A percentile compares a stretch with the other conserved stretches of the same genome.
phyloP scores from a whole-genome alignment of 108 stramenopile genomes.

The Cafeteria roenbergensis region DNA sequence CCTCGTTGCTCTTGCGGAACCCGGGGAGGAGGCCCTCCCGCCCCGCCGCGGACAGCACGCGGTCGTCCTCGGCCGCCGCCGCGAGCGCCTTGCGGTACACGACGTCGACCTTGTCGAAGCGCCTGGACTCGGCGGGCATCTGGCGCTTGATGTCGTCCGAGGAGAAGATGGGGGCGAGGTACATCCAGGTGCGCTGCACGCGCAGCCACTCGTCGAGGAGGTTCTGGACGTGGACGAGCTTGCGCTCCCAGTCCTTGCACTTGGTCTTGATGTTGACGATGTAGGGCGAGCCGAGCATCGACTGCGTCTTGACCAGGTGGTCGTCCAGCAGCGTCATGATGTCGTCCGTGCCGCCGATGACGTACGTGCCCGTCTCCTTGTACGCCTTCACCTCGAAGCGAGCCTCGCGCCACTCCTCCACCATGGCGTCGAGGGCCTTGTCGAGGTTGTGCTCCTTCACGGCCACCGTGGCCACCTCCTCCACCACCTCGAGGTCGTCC shows the following conservation, averaged over 20 bases:
- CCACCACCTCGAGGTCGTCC: conserved; percentile 45
- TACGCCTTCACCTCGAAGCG: conserved; percentile 51
- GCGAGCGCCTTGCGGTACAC: conserved; percentile 46
- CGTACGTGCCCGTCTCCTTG: conserved; percentile 48
- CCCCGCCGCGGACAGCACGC: conserved; percentile 43
- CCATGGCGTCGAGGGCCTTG: conserved; percentile 38
- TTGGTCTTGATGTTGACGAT: conserved; percentile 43
- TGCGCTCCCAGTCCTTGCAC: conserved; percentile 38
- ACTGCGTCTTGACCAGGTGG: conserved; percentile 60
- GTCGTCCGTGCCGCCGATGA: conserved; percentile 53
- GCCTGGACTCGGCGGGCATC: conserved; percentile 50
- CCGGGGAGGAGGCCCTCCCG: conserved; percentile 39
- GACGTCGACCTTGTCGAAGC: conserved; percentile 46
- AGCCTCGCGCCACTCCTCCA: conserved; percentile 38
- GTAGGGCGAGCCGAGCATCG: conserved; percentile 53
- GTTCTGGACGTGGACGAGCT: conserved; percentile 43
- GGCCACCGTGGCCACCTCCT: conserved; percentile 48
- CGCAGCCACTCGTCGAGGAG: conserved; percentile 49
- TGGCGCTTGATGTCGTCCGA: conserved; percentile 60
- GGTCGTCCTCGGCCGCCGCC: conserved; percentile 40
- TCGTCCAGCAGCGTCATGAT: conserved; percentile 52
- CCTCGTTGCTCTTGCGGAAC: conserved; percentile 45
- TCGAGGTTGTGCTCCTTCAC: conserved; percentile 52
- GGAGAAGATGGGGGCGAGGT: conserved; percentile 52
- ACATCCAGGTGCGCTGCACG: conserved; percentile 53